These are phyloP conservation scores for Adansonia digitata DNA, from an alignment of 345 rosid species.

Conservation along the genomic window DNA sequence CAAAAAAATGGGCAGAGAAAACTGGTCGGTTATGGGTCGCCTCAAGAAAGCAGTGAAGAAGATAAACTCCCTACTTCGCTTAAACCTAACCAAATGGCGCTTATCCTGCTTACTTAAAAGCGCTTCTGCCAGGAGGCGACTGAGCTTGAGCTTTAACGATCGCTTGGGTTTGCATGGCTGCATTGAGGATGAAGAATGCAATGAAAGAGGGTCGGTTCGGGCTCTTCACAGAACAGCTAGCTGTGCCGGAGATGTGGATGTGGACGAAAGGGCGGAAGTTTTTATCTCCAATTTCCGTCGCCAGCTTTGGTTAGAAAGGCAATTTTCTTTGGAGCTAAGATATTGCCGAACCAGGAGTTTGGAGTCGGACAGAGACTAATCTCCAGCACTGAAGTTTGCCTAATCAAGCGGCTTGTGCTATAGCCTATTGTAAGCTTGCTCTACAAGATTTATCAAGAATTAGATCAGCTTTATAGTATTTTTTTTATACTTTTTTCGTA, in stretches of 20 bases:
- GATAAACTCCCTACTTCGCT: constrained; percentile 13
- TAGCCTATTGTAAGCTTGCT: not conserved
- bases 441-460: not conserved
- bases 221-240: constrained; percentile 38
- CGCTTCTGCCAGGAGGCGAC: not conserved
- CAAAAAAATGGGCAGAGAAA: constrained; percentile 13
- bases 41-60: constrained; percentile 30
- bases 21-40: constrained; percentile 8
- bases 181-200: constrained; percentile 13
- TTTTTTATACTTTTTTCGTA: no score
- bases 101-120: constrained; percentile 8
- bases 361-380: constrained; percentile 4
- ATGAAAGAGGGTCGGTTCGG: constrained; percentile 8
- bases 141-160: constrained; percentile 30
- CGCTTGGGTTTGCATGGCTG: constrained; percentile 23
- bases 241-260: constrained; percentile 27
- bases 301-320: constrained; percentile 36
- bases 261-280: constrained; percentile 33
- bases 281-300: no score
- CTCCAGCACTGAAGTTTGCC: not conserved
- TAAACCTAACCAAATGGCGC: constrained; percentile 21
- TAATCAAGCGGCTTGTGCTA: no score
- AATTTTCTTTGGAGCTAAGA: constrained; percentile 34
- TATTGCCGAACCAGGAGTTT: constrained; percentile 25
- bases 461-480: not conserved